These are phyloP conservation scores for Fusarium sp. DNA, from an alignment of 2,329 filamentous ascomycete species.

Conservation along the genomic window DNA sequence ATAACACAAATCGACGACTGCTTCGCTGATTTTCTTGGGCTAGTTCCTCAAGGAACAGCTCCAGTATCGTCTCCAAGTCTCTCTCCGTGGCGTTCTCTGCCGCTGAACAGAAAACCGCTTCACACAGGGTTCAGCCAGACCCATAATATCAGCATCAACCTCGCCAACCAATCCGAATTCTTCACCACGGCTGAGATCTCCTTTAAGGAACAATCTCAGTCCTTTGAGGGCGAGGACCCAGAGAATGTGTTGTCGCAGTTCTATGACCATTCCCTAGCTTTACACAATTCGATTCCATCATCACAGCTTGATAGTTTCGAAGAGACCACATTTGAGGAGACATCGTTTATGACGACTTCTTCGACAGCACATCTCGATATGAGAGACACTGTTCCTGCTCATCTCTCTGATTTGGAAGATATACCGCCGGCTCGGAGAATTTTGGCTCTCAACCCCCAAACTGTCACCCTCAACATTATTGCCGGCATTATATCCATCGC, in stretches of 20 bases:
- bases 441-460: constrained; percentile 76
- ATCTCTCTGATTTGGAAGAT: constrained; percentile 67
- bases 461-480: constrained; percentile 83
- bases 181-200: constrained; percentile 58
- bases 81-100: constrained; percentile 64
- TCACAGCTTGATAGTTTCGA: constrained; percentile 61
- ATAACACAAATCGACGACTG: constrained; percentile 40
- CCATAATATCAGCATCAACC: constrained; percentile 50
- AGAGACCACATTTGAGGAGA: constrained; percentile 38
- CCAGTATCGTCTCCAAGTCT: constrained; percentile 45
- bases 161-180: constrained; percentile 53
- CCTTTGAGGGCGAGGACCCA: constrained; percentile 45
- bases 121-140: constrained; percentile 63
- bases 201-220: constrained; percentile 35
- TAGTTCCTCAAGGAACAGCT: not conserved
- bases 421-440: constrained; percentile 76
- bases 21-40: constrained; percentile 42
- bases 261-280: constrained; percentile 79
- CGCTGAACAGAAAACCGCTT: constrained; percentile 57
- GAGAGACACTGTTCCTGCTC: constrained; percentile 42
- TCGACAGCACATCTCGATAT: constrained; percentile 42
- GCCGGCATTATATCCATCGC: constrained; percentile 79
- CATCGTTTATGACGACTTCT: constrained; percentile 52
- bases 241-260: constrained; percentile 67
- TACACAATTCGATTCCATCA: constrained; percentile 72